These are phyloP conservation scores for Puccinia triticina DNA, from an alignment of 1,284 basidiomycete species.

Conservation along the genomic window DNA sequence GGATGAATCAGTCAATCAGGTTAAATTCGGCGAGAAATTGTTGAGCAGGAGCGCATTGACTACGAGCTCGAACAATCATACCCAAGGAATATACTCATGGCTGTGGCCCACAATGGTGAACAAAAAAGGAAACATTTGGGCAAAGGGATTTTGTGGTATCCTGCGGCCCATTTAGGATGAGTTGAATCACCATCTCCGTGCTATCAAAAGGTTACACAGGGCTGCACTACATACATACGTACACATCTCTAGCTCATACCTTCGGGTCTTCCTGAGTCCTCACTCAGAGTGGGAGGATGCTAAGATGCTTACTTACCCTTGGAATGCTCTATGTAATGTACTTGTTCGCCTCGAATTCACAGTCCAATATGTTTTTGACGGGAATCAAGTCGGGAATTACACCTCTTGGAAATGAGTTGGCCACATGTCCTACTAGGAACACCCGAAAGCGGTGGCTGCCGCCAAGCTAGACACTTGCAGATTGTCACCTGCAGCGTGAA, in stretches of 20 bases:
- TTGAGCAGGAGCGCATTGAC: background rate
- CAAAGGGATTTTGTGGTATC: slow-evolving; percentile 8
- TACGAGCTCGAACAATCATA: background rate
- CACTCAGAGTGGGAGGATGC: too few species aligned
- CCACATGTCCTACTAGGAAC: too few species aligned
- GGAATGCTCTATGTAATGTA: too few species aligned
- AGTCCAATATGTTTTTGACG: too few species aligned
- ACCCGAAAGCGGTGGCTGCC: too few species aligned
- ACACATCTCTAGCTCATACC: too few species aligned
- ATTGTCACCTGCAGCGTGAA: too few species aligned
- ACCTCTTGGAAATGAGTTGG: too few species aligned
- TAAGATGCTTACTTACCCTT: too few species aligned
- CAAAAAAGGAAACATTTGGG: background rate
- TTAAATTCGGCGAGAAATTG: background rate
- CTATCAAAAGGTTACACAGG: background rate
- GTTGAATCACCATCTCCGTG: slow-evolving; percentile 11
- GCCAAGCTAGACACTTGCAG: too few species aligned
- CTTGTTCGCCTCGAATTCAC: too few species aligned
- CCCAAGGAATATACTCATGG: background rate
- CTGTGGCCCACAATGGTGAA: background rate
- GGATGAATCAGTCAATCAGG: slow-evolving; percentile 2
- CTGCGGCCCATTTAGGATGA: background rate
- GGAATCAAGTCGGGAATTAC: too few species aligned
- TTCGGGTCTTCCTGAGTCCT: background rate
- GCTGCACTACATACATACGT: background rate